A percentile compares a stretch with the other conserved stretches of the same genome.
phyloP scores from a whole-genome alignment of 176 grass and related monocot species.

The Paspalum notatum region DNA sequence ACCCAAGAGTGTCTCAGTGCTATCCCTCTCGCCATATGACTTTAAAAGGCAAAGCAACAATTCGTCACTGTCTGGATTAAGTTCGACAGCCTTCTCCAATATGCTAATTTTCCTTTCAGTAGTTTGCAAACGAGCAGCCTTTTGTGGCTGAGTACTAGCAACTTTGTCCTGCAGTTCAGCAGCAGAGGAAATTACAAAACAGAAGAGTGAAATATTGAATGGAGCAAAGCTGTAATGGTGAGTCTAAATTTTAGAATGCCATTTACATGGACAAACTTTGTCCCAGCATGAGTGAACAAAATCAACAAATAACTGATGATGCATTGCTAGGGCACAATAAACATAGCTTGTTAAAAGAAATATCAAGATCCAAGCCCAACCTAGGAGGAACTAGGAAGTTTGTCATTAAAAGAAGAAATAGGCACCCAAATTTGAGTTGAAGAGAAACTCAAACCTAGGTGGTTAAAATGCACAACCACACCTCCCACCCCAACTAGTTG shows the following conservation, averaged over 20 bases:
- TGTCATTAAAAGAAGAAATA: background rate
- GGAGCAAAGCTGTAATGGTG: conserved; percentile 27
- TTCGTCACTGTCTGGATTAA: conserved; percentile 88
- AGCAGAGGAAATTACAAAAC: conserved; percentile 22
- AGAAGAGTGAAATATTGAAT: background rate
- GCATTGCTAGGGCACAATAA: background rate
- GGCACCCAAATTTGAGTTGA: background rate
- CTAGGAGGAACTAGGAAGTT: background rate
- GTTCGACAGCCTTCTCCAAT: conserved; percentile 83
- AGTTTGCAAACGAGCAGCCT: conserved; percentile 80
- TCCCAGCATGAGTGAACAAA: background rate
- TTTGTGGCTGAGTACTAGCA: conserved; percentile 72
- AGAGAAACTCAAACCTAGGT: background rate
- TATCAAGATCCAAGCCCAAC: background rate
- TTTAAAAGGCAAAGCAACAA: conserved; percentile 83
- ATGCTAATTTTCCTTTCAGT: conserved; percentile 97
- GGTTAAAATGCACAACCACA: background rate
- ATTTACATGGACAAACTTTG: conserved; percentile 26
- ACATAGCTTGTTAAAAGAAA: conserved; percentile 22
- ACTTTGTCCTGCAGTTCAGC: conserved; percentile 76
- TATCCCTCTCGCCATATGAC: conserved; percentile 82
- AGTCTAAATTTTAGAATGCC: background rate
- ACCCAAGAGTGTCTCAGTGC: conserved; percentile 51
- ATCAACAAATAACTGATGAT: background rate
- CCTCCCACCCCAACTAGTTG: background rate